phyloP scores from a whole-genome alignment of 768 basidiomycete genomes.

The Panaeolus papilionaceus region DNA sequence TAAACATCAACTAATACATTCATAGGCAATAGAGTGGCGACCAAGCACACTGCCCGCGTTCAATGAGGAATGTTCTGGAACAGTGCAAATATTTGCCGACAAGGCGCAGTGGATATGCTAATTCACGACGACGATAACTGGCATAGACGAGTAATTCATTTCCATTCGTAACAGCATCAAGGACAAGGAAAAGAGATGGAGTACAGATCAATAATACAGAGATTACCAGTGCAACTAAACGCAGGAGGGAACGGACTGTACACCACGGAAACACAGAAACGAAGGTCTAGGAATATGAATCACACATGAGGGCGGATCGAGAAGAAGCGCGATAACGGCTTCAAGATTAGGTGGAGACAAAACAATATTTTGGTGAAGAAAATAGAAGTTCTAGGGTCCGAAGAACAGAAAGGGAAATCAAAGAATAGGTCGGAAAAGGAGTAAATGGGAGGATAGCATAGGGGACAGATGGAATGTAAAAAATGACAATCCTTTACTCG shows the following conservation, averaged over 20 bases:
- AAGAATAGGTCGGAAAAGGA: conserved; percentile 19
- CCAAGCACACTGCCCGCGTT: too few relatives aligned
- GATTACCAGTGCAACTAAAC: neutral
- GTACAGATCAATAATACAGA: conserved; percentile 9
- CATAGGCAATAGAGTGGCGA: too few relatives aligned
- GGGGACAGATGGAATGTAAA: conserved; percentile 5
- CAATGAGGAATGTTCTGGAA: neutral
- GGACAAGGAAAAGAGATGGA: neutral
- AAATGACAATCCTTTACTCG: conserved; percentile 34
- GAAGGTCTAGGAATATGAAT: conserved; percentile 9
- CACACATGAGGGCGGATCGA: neutral
- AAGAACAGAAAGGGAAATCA: neutral
- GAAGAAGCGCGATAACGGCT: neutral
- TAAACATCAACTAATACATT: too few relatives aligned
- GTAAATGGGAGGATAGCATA: conserved; percentile 13
- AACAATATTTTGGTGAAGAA: neutral
- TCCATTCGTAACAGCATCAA: conserved; percentile 11
- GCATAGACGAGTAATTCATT: conserved; percentile 8
- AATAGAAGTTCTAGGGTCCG: neutral
- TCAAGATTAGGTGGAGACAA: neutral
- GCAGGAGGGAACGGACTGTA: conserved; percentile 7
- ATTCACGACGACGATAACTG: neutral
- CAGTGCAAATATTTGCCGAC: neutral
- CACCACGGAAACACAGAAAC: conserved; percentile 10
- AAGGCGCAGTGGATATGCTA: too few relatives aligned